Percentiles rank a stretch among this genome's conserved stretches.
Evolutionary conservation across 2,329 filamentous ascomycete genomes (phyloP).

Genomic region (Aspergillus luchuensis): DNA sequence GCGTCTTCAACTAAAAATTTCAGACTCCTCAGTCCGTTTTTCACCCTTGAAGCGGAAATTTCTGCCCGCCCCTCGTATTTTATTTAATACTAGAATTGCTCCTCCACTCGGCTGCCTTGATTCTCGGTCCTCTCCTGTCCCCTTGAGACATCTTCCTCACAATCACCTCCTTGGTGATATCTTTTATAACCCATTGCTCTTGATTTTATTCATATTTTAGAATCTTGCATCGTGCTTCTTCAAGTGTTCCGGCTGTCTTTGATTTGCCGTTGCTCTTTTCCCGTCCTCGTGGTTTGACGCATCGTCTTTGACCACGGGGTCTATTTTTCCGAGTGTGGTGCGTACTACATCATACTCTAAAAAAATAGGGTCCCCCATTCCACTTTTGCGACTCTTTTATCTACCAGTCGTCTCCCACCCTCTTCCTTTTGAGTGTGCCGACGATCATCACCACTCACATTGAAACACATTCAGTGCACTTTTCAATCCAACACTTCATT

Average conservation of each 20-base stretch:
- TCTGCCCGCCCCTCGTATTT: conserved; percentile 15
- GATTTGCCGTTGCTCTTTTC: conserved; percentile 1
- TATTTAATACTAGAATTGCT: neutral
- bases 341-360: conserved; percentile 9
- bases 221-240: neutral
- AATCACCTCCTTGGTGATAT: conserved; percentile 15
- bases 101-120: neutral
- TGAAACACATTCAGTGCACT: neutral
- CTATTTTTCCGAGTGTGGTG: conserved; percentile 12
- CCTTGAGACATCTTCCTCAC: conserved; percentile 14
- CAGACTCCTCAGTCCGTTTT: conserved; percentile 4
- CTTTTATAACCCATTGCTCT: neutral
- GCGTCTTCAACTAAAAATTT: conserved; percentile 1
- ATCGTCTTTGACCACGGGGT: neutral
- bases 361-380: neutral
- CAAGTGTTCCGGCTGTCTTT: neutral
- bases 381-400: conserved; percentile 4
- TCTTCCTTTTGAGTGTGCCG: conserved; percentile 2
- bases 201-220: too few species aligned
- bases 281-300: neutral
- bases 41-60: conserved; percentile 22
- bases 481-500: neutral
- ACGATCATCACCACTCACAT: conserved; percentile 11
- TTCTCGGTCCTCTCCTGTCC: neutral
- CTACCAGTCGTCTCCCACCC: neutral